phyloP scores from a whole-genome alignment of 768 basidiomycete species.

The Botryobasidium botryosum region DNA sequence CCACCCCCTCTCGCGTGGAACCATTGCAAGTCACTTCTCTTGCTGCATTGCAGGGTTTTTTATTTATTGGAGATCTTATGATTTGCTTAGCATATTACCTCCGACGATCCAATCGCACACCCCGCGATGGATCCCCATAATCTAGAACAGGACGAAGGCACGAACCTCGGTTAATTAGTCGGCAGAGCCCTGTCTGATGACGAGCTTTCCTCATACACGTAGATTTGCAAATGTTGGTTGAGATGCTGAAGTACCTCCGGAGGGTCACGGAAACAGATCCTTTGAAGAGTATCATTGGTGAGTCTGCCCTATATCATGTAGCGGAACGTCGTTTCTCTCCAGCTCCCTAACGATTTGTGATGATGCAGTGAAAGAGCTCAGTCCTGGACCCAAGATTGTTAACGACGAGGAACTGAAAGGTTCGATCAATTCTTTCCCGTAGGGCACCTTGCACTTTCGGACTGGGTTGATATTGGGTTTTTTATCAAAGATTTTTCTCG shows the following conservation, averaged over 20 bases:
- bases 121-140: constrained; percentile 6
- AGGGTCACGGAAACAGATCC: background rate
- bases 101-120: constrained; percentile 1
- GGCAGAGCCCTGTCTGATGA: too few species aligned
- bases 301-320: background rate
- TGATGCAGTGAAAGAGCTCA: background rate
- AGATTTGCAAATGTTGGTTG: background rate
- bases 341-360: too few species aligned
- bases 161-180: too few species aligned
- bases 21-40: background rate
- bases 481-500: too few species aligned
- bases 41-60: too few species aligned
- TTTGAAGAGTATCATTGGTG: background rate
- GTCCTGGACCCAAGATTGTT: background rate
- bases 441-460: too few species aligned
- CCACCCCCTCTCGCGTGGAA: background rate
- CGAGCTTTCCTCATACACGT: too few species aligned
- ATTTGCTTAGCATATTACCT: constrained; percentile 4
- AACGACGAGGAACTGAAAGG: background rate
- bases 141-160: background rate
- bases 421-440: too few species aligned
- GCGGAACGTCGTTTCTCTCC: too few species aligned
- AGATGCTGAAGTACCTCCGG: background rate
- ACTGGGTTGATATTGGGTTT: too few species aligned
- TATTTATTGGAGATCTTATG: too few species aligned